Evolutionary conservation across 73 alveolate genomes (phyloP).

Genomic region (Tetrahymena malaccensis): DNA sequence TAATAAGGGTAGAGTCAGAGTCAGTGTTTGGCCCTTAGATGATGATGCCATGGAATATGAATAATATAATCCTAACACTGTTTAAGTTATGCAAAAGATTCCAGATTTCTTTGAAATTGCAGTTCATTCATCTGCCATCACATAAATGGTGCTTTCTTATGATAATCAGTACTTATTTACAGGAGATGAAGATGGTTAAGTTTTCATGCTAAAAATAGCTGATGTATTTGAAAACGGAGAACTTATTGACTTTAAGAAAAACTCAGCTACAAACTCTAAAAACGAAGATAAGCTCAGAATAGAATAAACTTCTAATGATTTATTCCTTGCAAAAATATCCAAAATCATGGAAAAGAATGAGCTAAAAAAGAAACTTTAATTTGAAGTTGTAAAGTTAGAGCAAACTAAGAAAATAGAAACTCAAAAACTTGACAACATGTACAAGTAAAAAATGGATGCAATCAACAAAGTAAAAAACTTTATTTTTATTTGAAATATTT

Average conservation of each 20-base stretch:
- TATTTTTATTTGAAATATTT: no score
- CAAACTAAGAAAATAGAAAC: constrained; percentile 34
- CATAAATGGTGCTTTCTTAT: constrained; percentile 10
- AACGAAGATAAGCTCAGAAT: constrained; percentile 27
- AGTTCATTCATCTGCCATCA: constrained; percentile 34
- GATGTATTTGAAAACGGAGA: neutral
- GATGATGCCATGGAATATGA: constrained; percentile 31
- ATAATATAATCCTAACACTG: neutral
- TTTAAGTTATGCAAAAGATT: constrained; percentile 11
- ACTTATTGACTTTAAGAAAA: neutral
- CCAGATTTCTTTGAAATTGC: constrained; percentile 29
- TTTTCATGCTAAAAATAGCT: constrained; percentile 5
- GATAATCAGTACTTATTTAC: constrained; percentile 33
- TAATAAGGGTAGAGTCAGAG: constrained; percentile 27
- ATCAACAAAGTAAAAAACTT: neutral
- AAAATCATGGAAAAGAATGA: constrained; percentile 34
- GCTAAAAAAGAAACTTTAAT: constrained; percentile 2
- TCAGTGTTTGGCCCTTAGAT: constrained; percentile 15
- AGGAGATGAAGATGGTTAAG: constrained; percentile 43
- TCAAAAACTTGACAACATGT: constrained; percentile 15
- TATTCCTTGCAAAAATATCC: constrained; percentile 13
- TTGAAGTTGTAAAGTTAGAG: constrained; percentile 39
- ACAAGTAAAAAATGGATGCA: constrained; percentile 9
- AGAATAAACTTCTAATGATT: constrained; percentile 32
- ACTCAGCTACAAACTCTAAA: neutral